These are phyloP conservation scores for Fusarium musae DNA, from an alignment of 2,329 filamentous ascomycete species.

Conservation along the genomic window DNA sequence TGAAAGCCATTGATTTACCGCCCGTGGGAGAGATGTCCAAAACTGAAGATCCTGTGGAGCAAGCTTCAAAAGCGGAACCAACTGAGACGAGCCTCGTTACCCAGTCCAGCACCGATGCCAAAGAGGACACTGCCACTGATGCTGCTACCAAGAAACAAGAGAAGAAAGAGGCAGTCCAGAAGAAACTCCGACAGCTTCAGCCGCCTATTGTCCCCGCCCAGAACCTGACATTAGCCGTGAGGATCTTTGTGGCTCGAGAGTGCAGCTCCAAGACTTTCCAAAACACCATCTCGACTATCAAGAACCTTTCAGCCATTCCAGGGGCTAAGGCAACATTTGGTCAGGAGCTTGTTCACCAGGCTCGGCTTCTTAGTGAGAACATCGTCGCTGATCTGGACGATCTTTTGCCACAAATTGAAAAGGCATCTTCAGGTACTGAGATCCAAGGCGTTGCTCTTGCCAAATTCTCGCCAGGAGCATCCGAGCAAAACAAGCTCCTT, in stretches of 20 bases:
- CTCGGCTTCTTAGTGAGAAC: conserved; percentile 83
- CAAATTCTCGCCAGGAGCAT: conserved; percentile 95
- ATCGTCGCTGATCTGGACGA: conserved; percentile 88
- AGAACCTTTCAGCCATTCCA: conserved; percentile 93
- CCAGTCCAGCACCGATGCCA: conserved; percentile 41
- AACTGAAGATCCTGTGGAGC: conserved; percentile 32
- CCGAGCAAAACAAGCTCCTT: conserved; percentile 95
- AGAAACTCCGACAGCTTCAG: conserved; percentile 70
- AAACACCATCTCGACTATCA: conserved; percentile 98
- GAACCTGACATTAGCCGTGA: conserved; percentile 93
- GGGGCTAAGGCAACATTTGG: conserved; percentile 91
- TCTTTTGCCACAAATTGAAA: conserved; percentile 85
- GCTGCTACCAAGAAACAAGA: conserved; percentile 48
- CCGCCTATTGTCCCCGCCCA: conserved; percentile 88
- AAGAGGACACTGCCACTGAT: conserved; percentile 42
- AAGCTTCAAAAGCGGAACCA: conserved; percentile 46
- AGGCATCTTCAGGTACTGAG: conserved; percentile 88
- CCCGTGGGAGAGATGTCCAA: conserved; percentile 51
- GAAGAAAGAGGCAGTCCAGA: conserved; percentile 56
- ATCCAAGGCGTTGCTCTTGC: conserved; percentile 93
- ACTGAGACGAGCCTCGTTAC: conserved; percentile 41
- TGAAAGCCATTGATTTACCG: conserved; percentile 53
- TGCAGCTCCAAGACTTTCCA: conserved; percentile 98
- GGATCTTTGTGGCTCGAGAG: conserved; percentile 94
- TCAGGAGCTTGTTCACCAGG: conserved; percentile 89